These are phyloP conservation scores for Candida awuae DNA, from an alignment of 805 yeast species.

Conservation along the genomic window DNA sequence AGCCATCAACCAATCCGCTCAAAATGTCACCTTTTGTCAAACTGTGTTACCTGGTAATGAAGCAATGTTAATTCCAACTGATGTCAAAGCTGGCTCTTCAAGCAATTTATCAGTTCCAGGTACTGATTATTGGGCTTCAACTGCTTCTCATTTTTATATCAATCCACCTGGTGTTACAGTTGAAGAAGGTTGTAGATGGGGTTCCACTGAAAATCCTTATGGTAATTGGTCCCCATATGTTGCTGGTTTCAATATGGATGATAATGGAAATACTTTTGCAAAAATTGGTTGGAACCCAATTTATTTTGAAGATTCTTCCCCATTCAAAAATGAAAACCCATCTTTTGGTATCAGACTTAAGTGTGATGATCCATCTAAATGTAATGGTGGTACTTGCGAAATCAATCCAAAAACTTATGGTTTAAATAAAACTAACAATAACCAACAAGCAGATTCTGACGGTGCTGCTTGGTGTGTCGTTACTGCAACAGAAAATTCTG, in stretches of 20 bases:
- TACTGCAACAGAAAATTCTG: constrained; percentile 56
- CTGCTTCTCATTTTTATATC: constrained; percentile 81
- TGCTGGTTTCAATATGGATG: constrained; percentile 82
- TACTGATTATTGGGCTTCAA: constrained; percentile 72
- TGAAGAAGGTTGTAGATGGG: constrained; percentile 81
- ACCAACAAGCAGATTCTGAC: constrained; percentile 23
- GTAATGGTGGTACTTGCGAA: constrained; percentile 74
- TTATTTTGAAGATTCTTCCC: constrained; percentile 51
- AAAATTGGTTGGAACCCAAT: constrained; percentile 91
- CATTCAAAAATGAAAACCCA: constrained; percentile 51
- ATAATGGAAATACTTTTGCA: constrained; percentile 59
- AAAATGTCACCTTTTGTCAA: constrained; percentile 77
- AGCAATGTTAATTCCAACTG: constrained; percentile 86
- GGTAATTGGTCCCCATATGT: constrained; percentile 96
- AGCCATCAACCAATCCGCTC: constrained; percentile 43
- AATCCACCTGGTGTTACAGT: constrained; percentile 77
- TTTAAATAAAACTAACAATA: constrained; percentile 45
- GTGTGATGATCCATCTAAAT: constrained; percentile 61
- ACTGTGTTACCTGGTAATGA: constrained; percentile 92
- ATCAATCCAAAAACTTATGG: constrained; percentile 64
- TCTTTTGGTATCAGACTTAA: constrained; percentile 63
- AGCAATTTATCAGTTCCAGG: constrained; percentile 75
- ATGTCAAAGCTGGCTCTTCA: constrained; percentile 41
- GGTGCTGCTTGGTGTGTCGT: constrained; percentile 81
- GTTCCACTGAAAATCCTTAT: constrained; percentile 51